Base-by-base conservation (phyloP, 495 filamentous ascomycete genomes). In the Neurospora cerealis region DNA sequence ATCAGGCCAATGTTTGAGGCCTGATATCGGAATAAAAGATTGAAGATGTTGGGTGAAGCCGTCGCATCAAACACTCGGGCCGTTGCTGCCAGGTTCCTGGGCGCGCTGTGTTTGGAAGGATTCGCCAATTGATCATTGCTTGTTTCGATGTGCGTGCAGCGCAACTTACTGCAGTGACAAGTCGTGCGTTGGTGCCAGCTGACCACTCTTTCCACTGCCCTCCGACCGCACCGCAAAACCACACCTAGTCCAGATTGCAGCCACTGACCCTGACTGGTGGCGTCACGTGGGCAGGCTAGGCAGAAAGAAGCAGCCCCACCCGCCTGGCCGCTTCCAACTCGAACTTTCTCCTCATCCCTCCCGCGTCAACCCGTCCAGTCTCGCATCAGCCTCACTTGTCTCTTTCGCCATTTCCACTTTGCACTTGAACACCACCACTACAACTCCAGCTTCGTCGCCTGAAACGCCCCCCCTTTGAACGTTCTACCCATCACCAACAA, bases 261-360 rank as follows among this genome's bases (percentile, higher is more conserved):
- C 54, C 54, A 66, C 54, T 66, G 15, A 34, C 13, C 54, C 54
- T 32, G 54, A 34, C 28, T 28, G 54, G 28, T 66, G 40, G 21
- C 75, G 74, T 81, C 79, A 81, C 79, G 79, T 81, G 79, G 75
- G 39, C 62, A 38, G 38, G 54, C 77, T 77, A 79, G 60, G 48
- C 72, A 34, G 36, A 71, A 77, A 75, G 48, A 69, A 74, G 46
- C 24, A 21, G 71, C 77, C 75, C 78, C 75, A 77, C 77, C 69
- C 41, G 42, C 39, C 36, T 28, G 54, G 39, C 40, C 62, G 69
- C 73, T 73, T 74, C 71, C 75, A 71, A 70, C 75, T 79, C 73
- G 75, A 80, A 79, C 77, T 80, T 81, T 79, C 78, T 80, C 79
- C 76, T 80, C 79, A 76, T 76, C 77, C 73, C 74, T 80, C 76